Percentiles rank a stretch among this genome's conserved stretches.
phyloP scores from a whole-genome alignment of 306 rosid species.

The Sechiopsis laciniata region DNA sequence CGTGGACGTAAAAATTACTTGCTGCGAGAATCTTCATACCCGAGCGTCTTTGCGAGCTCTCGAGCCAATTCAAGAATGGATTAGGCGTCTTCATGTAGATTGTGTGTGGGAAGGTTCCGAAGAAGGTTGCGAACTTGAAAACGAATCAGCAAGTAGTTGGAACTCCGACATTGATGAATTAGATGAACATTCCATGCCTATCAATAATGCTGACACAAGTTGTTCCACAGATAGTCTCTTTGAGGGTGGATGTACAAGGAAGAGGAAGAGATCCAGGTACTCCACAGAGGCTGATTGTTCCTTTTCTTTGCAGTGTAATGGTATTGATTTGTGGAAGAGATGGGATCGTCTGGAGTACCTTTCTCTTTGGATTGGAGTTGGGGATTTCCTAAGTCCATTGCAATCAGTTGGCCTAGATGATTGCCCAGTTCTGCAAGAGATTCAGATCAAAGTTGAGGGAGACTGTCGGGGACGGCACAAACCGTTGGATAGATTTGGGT shows the following conservation, averaged over 20 bases:
- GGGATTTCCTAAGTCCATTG: slow-evolving; percentile 61
- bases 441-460: slow-evolving; percentile 64
- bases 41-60: slow-evolving; percentile 47
- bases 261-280: slow-evolving; percentile 48
- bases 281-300: slow-evolving; percentile 31
- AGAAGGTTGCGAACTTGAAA: slow-evolving; percentile 28
- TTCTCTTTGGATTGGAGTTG: slow-evolving; percentile 83
- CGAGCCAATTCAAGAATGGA: slow-evolving; percentile 58
- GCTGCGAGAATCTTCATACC: slow-evolving; percentile 57
- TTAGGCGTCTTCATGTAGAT: slow-evolving; percentile 71
- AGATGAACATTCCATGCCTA: slow-evolving; percentile 18
- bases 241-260: slow-evolving; percentile 14
- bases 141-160: slow-evolving; percentile 20
- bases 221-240: slow-evolving; percentile 9
- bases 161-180: slow-evolving; percentile 34
- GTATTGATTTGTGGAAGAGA: slow-evolving; percentile 39
- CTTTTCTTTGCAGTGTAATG: slow-evolving; percentile 25
- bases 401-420: slow-evolving; percentile 59
- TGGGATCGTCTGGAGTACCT: slow-evolving; percentile 63
- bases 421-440: slow-evolving; percentile 73
- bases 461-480: slow-evolving; percentile 60
- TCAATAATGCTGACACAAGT: not conserved
- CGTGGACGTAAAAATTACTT: slow-evolving; percentile 57
- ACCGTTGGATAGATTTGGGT: slow-evolving; percentile 50
- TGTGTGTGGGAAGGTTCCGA: slow-evolving; percentile 59